Percentiles rank a stretch among this genome's conserved stretches.
Evolutionary conservation across 1,284 basidiomycete species (phyloP).

Genomic region (Cutaneotrichosporon cutaneum): DNA sequence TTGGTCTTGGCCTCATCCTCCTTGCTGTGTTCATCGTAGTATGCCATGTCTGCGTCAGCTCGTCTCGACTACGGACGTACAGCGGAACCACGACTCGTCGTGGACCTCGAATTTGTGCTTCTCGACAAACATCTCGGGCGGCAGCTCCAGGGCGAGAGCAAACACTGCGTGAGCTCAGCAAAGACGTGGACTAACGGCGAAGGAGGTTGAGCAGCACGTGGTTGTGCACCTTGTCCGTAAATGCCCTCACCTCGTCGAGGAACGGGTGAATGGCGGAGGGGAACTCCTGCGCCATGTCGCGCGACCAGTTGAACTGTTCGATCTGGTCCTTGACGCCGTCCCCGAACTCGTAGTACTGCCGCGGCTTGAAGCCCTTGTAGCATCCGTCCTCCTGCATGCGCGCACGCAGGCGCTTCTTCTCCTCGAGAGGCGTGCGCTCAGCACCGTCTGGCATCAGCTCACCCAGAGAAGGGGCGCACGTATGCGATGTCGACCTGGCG

Average conservation of each 20-base stretch:
- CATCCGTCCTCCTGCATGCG: constrained; percentile 24
- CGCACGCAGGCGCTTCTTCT: constrained; percentile 22
- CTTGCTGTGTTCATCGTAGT: constrained; percentile 28
- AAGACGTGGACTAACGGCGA: constrained; percentile 18
- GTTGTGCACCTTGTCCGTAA: constrained; percentile 25
- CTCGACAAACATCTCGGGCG: constrained; percentile 29
- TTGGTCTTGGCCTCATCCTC: constrained; percentile 30
- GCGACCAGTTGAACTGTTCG: constrained; percentile 34
- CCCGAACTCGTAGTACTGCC: constrained; percentile 35
- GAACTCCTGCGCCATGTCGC: constrained; percentile 31
- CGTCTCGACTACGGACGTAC: constrained; percentile 3
- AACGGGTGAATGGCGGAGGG: constrained; percentile 24
- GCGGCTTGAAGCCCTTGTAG: constrained; percentile 29
- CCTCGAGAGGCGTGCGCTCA: constrained; percentile 27
- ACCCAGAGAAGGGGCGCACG: too few relatives aligned
- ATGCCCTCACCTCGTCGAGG: constrained; percentile 24
- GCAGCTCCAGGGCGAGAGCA: constrained; percentile 28
- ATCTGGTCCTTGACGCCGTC: constrained; percentile 34
- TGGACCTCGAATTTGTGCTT: constrained; percentile 28
- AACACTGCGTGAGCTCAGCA: constrained; percentile 19
- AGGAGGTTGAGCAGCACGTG: constrained; percentile 26
- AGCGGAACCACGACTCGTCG: constrained; percentile 33
- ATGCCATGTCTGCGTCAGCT: constrained; percentile 25
- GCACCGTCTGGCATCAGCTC: constrained; percentile 21
- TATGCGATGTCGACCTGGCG: constrained; percentile 32